phyloP scores from a whole-genome alignment of 345 rosid genomes.

The Citropsis articulata region DNA sequence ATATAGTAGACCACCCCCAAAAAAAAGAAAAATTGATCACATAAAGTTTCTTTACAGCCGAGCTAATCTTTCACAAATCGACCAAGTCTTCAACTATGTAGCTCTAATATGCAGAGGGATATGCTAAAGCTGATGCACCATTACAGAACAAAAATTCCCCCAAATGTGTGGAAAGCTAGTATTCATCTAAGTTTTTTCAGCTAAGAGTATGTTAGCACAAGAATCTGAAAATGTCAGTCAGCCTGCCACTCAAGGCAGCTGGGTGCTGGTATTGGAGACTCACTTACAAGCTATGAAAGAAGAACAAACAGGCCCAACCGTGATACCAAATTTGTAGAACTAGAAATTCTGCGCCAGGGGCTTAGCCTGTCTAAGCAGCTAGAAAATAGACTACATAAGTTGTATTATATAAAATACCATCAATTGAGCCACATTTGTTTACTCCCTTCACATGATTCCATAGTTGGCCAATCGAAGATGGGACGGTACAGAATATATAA shows the following conservation, averaged over 20 bases:
- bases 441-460: background rate
- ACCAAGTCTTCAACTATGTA: background rate
- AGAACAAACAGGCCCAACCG: background rate
- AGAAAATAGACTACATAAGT: background rate
- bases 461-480: background rate
- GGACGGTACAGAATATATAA: background rate
- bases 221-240: background rate
- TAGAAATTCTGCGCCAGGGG: background rate
- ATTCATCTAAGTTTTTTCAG: background rate
- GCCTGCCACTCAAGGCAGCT: background rate
- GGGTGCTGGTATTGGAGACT: background rate
- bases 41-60: background rate
- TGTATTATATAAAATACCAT: background rate
- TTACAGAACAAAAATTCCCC: background rate
- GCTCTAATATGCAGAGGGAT: too few relatives aligned
- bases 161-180: background rate
- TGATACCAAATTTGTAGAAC: background rate
- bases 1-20: too few relatives aligned
- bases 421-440: background rate
- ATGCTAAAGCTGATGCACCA: too few relatives aligned
- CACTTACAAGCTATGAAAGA: background rate
- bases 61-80: background rate
- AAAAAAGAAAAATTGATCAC: background rate
- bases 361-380: background rate
- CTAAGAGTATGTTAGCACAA: background rate